A percentile compares a stretch with the other conserved stretches of the same genome.
phyloP scores from a whole-genome alignment of 768 basidiomycete species.

The Mycena sanguinolenta region DNA sequence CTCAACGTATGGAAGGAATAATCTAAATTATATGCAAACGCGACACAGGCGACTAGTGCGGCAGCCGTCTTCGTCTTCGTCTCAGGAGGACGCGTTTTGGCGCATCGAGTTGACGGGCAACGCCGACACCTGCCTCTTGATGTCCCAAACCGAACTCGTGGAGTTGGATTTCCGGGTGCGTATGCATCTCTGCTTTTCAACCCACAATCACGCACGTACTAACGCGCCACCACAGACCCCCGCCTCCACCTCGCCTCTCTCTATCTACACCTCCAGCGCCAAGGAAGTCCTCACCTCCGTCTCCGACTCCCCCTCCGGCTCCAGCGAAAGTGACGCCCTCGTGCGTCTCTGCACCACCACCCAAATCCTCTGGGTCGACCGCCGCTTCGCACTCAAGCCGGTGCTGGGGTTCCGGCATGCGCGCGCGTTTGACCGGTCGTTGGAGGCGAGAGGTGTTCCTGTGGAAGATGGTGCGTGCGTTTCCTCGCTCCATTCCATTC shows the following conservation, averaged over 20 bases:
- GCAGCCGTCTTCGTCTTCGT: background rate
- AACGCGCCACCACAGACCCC: background rate
- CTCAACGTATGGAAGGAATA: too few relatives aligned
- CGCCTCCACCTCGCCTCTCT: constrained; percentile 24
- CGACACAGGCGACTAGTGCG: constrained; percentile 41
- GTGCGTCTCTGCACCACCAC: constrained; percentile 71
- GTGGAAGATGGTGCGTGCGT: constrained; percentile 45
- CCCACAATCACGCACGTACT: too few relatives aligned
- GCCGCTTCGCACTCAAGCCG: constrained; percentile 67
- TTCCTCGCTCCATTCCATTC: background rate
- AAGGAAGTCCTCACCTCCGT: constrained; percentile 66
- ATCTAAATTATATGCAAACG: background rate
- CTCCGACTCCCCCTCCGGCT: constrained; percentile 52
- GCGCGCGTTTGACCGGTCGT: constrained; percentile 70
- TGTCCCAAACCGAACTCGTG: constrained; percentile 58
- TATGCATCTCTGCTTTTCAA: background rate
- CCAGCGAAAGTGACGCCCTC: too few relatives aligned
- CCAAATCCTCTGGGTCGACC: constrained; percentile 79
- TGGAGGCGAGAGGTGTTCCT: constrained; percentile 57
- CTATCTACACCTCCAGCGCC: constrained; percentile 52
- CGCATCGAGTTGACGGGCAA: constrained; percentile 57
- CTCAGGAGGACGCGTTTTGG: constrained; percentile 58
- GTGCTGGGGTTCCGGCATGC: constrained; percentile 73
- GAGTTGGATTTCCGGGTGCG: constrained; percentile 71
- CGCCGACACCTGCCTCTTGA: constrained; percentile 57